Base-by-base conservation (phyloP, 2,329 filamentous ascomycete species). In the Epichloe sibirici region DNA sequence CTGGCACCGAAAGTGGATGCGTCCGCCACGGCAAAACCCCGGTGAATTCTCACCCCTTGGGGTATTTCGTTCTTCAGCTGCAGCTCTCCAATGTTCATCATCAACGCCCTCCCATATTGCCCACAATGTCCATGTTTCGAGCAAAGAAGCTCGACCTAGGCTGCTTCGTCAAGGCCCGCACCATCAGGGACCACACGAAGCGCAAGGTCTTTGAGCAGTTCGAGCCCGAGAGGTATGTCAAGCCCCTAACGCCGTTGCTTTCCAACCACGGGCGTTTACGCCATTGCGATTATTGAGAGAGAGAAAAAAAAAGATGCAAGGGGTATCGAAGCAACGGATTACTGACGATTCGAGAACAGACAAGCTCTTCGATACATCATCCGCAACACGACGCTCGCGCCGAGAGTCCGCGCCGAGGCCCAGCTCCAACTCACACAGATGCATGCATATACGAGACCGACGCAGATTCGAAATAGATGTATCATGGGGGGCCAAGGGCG, bases 101-200 rank as follows among this genome's bases (percentile, higher is more conserved):
- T 45, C 49, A 39, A 49, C 44, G 23, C 25, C 48, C 12, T 12
- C 15, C 34, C 21, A 48, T 47, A 50, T 52, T 53, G 56, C 58
- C 68, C 74, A 80, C 59, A 57, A 88, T 88, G 84, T 85, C 88
- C 47, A 87, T 90, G 74, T 96, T 95, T 72, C 79, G 90, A 62
- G 78, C 90, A 35, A 95, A 95, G 72, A 90, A 84, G 76, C 83
- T 96, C 61, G 90, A 97, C 62, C 74, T 97, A 60, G 84, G 86
- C 67, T 88, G 88, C 67, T 95, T 87, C 66, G 71, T 94, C 72
- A 96, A 96, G 66, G 81, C 85, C 67, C 85, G 85, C 60, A 80
- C 88, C 59, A 86, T 98, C 66, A 88, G 93, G 63, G 93, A 98
- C 71, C 89, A 97, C 74, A 90, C 90, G 52, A 98, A 97, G 81